Percentiles rank a stretch among this genome's conserved stretches.
Conservation (phyloP, 768 basidiomycete species). For the Gyrodon lividus region DNA sequence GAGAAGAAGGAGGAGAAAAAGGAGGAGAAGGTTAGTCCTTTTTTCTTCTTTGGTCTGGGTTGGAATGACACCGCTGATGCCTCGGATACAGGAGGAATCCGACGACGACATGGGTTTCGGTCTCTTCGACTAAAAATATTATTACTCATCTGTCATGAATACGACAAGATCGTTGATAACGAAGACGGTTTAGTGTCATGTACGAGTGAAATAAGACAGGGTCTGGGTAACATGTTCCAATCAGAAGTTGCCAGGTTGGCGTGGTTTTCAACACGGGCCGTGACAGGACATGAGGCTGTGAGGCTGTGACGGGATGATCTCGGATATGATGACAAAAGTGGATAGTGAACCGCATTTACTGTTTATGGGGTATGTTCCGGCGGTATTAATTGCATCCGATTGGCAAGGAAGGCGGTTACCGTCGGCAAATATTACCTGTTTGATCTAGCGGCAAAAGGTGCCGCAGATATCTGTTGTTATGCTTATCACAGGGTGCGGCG, state of each 20-base stretch:
- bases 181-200: no score
- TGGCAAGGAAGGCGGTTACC: slow-evolving; percentile 16
- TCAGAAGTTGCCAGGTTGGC: not conserved
- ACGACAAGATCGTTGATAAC: not conserved
- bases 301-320: not conserved
- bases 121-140: slow-evolving; percentile 79
- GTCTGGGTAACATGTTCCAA: slow-evolving; percentile 2
- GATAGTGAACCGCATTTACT: not conserved
- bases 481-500: not conserved
- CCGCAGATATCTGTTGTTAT: slow-evolving; percentile 19
- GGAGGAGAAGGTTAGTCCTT: slow-evolving; percentile 71
- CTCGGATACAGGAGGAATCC: slow-evolving; percentile 69
- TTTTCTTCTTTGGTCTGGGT: not conserved
- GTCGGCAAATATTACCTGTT: slow-evolving; percentile 20
- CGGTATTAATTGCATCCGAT: slow-evolving; percentile 16
- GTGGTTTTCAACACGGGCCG: not conserved
- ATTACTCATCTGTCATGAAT: not conserved
- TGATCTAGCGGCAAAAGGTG: slow-evolving; percentile 7
- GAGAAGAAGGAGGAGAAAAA: slow-evolving; percentile 88
- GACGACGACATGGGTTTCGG: slow-evolving; percentile 99
- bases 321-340: not conserved
- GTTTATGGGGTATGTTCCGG: slow-evolving; percentile 12
- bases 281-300: not conserved
- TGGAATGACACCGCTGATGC: slow-evolving; percentile 1
- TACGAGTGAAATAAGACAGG: not conserved